Evolutionary conservation across 2,329 filamentous ascomycete genomes (phyloP).

Genomic region (Thyridium curvatum): DNA sequence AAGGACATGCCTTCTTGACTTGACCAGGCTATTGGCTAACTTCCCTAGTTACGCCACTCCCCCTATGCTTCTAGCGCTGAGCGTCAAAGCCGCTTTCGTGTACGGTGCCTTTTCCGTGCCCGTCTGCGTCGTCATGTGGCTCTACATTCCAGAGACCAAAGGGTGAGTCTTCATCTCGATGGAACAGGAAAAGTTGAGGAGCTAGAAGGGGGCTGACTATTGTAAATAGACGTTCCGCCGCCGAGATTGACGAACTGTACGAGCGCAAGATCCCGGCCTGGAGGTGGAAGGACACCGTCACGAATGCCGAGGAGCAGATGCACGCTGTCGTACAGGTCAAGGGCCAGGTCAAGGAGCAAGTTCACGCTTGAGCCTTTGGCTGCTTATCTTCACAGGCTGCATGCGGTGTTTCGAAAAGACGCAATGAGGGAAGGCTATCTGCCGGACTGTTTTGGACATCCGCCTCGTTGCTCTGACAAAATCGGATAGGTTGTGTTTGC

Average conservation of each 20-base stretch:
- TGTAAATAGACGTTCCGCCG: conserved; percentile 4
- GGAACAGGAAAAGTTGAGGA: too few species aligned
- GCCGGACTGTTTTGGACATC: too few species aligned
- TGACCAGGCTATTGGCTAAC: too few species aligned
- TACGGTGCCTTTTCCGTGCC: conserved; percentile 6
- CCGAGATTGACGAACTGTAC: conserved; percentile 8
- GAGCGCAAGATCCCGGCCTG: conserved; percentile 7
- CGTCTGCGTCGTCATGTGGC: conserved; percentile 4
- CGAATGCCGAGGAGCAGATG: conserved; percentile 4
- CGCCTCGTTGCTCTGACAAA: too few species aligned
- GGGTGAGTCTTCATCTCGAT: neutral
- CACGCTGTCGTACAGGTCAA: neutral
- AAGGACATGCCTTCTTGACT: too few species aligned
- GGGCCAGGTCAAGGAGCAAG: too few species aligned
- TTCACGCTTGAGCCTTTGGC: too few species aligned
- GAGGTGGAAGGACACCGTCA: conserved; percentile 4
- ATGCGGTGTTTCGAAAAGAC: too few species aligned
- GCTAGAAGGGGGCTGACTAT: neutral
- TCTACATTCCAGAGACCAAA: conserved; percentile 6
- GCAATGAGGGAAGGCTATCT: too few species aligned
- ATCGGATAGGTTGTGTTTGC: too few species aligned
- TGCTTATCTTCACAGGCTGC: too few species aligned
- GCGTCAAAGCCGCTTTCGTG: conserved; percentile 4
- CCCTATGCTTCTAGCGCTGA: conserved; percentile 5
- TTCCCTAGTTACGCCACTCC: conserved; percentile 5